Percentiles rank a stretch among this genome's conserved stretches.
phyloP scores from a whole-genome alignment of 164 flowering plant species.

The Aristolochia fimbriata region DNA sequence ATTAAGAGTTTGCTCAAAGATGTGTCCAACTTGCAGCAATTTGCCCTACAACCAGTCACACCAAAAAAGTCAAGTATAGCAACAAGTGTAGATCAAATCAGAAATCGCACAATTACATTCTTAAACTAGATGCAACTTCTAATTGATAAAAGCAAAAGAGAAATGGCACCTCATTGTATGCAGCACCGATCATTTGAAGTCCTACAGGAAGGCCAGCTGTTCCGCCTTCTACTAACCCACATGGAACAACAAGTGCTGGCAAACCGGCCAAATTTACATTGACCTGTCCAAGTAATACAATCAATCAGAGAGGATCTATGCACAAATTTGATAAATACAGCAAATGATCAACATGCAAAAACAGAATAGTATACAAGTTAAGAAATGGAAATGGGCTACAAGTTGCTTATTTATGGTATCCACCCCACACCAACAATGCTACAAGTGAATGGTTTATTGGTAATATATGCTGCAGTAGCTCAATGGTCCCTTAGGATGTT shows the following conservation, averaged over 20 bases:
- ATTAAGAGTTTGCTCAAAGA: slow-evolving; percentile 90
- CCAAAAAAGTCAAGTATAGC: neutral
- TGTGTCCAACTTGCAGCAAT: slow-evolving; percentile 75
- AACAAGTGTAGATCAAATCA: neutral
- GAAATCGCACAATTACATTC: neutral
- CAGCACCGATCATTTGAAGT: slow-evolving; percentile 88
- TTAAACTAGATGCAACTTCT: neutral
- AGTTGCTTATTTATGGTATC: no score
- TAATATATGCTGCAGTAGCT: no score
- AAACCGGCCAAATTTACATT: slow-evolving; percentile 97
- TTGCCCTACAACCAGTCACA: slow-evolving; percentile 44
- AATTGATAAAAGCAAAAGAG: neutral
- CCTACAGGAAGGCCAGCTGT: slow-evolving; percentile 82
- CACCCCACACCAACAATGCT: no score
- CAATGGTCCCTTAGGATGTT: no score
- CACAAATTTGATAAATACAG: neutral
- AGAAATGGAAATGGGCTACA: no score
- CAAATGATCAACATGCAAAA: neutral
- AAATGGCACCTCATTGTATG: slow-evolving; percentile 73
- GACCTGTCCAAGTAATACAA: slow-evolving; percentile 39
- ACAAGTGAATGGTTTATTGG: no score
- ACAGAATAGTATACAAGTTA: no score
- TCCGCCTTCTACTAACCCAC: slow-evolving; percentile 75
- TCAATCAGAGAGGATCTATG: neutral
- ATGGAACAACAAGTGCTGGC: slow-evolving; percentile 93